Evolutionary conservation across 2,329 filamentous ascomycete genomes (phyloP), one percentile per base, ranked within the genome.

Genomic region (Penicillium sp.): DNA sequence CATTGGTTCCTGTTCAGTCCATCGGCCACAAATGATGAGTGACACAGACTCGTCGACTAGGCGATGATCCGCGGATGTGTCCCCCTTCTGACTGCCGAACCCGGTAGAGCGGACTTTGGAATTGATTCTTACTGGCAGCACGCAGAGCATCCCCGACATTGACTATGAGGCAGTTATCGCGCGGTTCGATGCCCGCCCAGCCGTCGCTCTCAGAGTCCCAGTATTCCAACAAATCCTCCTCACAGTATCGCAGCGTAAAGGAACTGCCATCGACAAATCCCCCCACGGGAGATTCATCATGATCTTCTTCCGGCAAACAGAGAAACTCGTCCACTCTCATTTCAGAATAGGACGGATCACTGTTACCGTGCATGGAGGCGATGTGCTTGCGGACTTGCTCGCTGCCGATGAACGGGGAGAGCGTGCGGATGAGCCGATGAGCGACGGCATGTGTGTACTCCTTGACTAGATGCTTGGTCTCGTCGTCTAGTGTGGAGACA

Each of bases 391-490:
- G 43, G 9, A 25, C 27, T n/a, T 45, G 25, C 38, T 45, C 43
- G n/a, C 38, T 45, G 43, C 43, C 43, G 27, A 45, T 39, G 5
- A 45, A 45, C 2, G 43, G 43, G 3, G 43, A 45, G 6, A 45
- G 28, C 25, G 34, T 32, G 13, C 43, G 43, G 5, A 45, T 39
- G 4, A 45, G 43, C 4, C 26, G 37, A 9, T 7, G 28, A 6
- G 43, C 34, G 5, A 45, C 32, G 6, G 43, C 43, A 8, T 45
- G 43, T 24, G 43, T 32, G 24, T 32, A 11, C 24, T 35, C 28
- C 24, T 38, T 26, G n/a, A 32, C 12, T 1, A 13, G n/a, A 25
- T 28, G 24, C n/a, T 38, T 18, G 9, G 35, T 25, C 35, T 39
- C 9, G 6, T 26, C 18, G 25, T 45, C 35, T 9, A 39, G 35